These are phyloP conservation scores for Diaporthe vaccinii DNA, from an alignment of 2,329 filamentous ascomycete species.

Conservation along the genomic window DNA sequence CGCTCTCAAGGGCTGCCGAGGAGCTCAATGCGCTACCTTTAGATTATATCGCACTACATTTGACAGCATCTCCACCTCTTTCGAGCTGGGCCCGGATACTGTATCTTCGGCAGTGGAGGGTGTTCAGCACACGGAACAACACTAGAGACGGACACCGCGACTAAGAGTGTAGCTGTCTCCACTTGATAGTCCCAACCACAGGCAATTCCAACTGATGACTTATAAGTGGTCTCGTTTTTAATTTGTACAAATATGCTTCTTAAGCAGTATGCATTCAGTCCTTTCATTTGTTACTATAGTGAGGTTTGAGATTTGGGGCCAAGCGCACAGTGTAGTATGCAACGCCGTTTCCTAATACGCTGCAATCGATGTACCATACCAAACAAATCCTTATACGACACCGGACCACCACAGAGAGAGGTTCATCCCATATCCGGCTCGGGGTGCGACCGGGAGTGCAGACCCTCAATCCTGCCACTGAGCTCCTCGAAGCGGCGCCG, in stretches of 20 bases:
- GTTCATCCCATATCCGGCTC: conserved; percentile 9
- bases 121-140: background rate
- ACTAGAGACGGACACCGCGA: conserved; percentile 1
- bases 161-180: background rate
- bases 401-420: background rate
- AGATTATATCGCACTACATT: background rate
- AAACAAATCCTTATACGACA: background rate
- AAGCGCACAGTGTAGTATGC: too few species aligned
- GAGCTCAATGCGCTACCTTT: background rate
- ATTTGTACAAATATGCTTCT: background rate
- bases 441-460: conserved; percentile 17
- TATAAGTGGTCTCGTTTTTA: too few species aligned
- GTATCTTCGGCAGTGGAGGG: background rate
- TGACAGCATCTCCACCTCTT: background rate
- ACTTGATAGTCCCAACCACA: background rate
- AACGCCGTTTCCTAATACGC: background rate
- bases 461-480: background rate
- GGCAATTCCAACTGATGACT: too few species aligned
- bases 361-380: background rate
- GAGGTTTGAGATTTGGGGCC: too few species aligned
- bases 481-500: conserved; percentile 19
- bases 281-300: too few species aligned
- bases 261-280: too few species aligned
- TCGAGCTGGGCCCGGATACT: background rate
- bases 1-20: background rate